A percentile compares a stretch with the other conserved stretches of the same genome.
Conservation (phyloP, 1,139 yeast genomes). For the Insectozyma bohioensis region DNA sequence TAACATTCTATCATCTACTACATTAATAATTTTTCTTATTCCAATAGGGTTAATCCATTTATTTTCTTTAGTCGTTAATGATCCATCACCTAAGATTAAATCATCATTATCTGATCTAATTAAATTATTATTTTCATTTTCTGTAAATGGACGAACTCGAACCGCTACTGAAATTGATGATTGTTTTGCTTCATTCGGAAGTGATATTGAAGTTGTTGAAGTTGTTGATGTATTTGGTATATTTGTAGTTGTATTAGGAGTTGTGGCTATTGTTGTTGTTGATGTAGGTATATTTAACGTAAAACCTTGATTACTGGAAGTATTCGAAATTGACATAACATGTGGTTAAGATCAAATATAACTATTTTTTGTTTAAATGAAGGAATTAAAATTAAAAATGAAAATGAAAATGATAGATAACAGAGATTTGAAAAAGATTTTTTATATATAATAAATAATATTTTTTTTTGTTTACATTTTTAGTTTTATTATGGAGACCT, state of each 20-base stretch:
- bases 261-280: constrained; percentile 3
- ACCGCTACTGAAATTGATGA: constrained; percentile 79
- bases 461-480: constrained; percentile 6
- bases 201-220: neutral
- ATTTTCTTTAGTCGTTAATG: constrained; percentile 25
- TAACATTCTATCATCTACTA: constrained; percentile 85
- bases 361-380: too few species aligned
- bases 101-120: constrained; percentile 33
- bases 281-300: too few species aligned
- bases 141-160: constrained; percentile 82
- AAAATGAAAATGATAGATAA: too few species aligned
- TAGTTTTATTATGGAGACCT: too few species aligned
- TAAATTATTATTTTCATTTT: constrained; percentile 50
- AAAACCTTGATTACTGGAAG: too few species aligned
- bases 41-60: constrained; percentile 41
- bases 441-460: too few species aligned
- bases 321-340: constrained; percentile 6
- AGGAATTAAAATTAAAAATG: too few species aligned
- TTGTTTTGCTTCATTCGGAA: constrained; percentile 31
- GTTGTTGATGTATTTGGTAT: constrained; percentile 5
- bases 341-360: neutral
- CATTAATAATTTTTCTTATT: constrained; percentile 71
- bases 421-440: too few species aligned
- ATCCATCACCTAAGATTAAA: constrained; percentile 59
- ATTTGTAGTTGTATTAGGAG: too few species aligned